Base-by-base conservation (phyloP, 192 early-diverging fungal genomes). In the Jimgerdemannia lactiflua region DNA sequence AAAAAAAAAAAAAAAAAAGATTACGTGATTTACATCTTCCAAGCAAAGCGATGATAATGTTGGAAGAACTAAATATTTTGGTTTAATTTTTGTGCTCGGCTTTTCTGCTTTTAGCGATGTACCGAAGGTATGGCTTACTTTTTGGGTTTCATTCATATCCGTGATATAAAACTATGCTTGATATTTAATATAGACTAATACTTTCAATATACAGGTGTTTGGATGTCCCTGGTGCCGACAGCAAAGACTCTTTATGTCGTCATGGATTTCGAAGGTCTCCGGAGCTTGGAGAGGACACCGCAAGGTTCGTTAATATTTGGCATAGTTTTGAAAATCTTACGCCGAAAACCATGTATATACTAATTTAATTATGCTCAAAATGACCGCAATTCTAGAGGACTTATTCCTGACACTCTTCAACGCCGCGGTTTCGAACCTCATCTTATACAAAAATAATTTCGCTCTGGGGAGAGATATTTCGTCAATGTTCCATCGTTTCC, bases 251-350 rank as follows among this genome's bases (percentile, higher is more conserved):
- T 77, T 42, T 77, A 77, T 72, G 76, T 77, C 4, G 76, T 71
- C n/a, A 65, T 77, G 65, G 76, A 77, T 65, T 77, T 77, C 68
- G 76, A 77, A 72, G 76, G 76, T 73, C 49, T 77, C 18, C 66
- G 29, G 3, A 72, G 71, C 29, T 68, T 77, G 29, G 76, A 77
- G 49, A 77, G 76, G 69, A 64, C 76, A 7, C 44, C 76, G 4
- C 76, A 77, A 18, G 76, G 72, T 42, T 69, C 71, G 54, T 67
- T 42, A 68, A 69, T 42, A 59, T 59, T 59, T 59, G 29, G 29
- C 29, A 29, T 29, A 29, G 29, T 29, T 29, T 29, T 29, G 29
- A 29, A 29, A 59, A 6, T 59, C 14, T 59, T 59, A 14, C 14
- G 49, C 49, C 49, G 49, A 59, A 14, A 59, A 59, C 49, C 6